phyloP scores from a whole-genome alignment of 2,329 filamentous ascomycete species.

The Calonectria leucothoes region DNA sequence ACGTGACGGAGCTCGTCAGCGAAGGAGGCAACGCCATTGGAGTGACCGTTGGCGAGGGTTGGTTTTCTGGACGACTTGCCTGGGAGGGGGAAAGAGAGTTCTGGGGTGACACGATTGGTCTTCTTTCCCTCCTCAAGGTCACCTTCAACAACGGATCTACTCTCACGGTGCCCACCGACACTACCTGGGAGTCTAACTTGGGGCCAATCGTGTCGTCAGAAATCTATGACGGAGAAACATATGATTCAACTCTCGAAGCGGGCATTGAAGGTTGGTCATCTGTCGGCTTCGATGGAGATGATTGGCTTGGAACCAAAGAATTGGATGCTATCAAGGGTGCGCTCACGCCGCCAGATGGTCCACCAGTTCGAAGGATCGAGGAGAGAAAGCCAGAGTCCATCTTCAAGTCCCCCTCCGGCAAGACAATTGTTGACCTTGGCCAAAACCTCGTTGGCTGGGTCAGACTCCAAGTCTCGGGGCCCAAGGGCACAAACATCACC shows the following conservation, averaged over 20 bases:
- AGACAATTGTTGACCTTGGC: conserved; percentile 65
- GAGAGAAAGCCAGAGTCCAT: conserved; percentile 44
- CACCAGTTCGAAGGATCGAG: conserved; percentile 54
- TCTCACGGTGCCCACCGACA: conserved; percentile 48
- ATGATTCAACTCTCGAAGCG: conserved; percentile 51
- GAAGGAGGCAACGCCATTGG: conserved; percentile 50
- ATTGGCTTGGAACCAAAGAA: conserved; percentile 47
- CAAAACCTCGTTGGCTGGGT: conserved; percentile 68
- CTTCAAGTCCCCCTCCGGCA: conserved; percentile 52
- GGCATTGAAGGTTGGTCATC: conserved; percentile 44
- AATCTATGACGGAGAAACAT: conserved; percentile 64
- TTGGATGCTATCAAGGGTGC: conserved; percentile 42
- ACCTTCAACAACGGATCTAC: conserved; percentile 44
- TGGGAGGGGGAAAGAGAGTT: conserved; percentile 40
- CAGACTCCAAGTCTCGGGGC: conserved; percentile 50
- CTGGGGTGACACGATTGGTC: conserved; percentile 52
- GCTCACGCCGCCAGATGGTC: conserved; percentile 53
- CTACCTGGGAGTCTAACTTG: conserved; percentile 48
- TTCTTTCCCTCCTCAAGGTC: conserved; percentile 49
- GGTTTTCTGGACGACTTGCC: conserved; percentile 52
- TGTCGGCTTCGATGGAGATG: conserved; percentile 36
- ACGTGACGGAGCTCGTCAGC: conserved; percentile 57
- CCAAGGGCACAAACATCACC: conserved; percentile 54
- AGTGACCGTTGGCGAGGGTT: conserved; percentile 58
- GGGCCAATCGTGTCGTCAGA: conserved; percentile 50